Evolutionary conservation across 2,329 filamentous ascomycete species (phyloP).

Genomic region (Alternaria panax): DNA sequence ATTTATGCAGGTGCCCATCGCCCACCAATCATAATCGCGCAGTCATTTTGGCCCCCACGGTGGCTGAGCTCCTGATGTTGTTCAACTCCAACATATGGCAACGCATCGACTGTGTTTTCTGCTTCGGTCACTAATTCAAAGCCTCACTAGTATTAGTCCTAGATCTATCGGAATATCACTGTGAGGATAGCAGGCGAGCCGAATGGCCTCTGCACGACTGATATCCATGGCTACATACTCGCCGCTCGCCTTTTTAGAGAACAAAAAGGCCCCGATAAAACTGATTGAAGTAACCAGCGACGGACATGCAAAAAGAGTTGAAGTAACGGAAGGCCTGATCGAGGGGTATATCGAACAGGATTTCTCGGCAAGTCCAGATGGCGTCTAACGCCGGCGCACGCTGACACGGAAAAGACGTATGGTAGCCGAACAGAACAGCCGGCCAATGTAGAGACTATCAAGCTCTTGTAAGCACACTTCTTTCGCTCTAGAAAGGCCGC

Average conservation of each 20-base stretch:
- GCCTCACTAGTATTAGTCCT: no score
- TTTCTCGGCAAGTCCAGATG: not conserved
- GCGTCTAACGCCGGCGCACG: no score
- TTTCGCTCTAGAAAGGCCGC: not conserved
- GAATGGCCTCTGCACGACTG: no score
- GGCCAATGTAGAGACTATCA: not conserved
- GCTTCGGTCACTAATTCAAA: no score
- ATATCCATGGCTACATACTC: no score
- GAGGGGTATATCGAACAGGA: constrained; percentile 8
- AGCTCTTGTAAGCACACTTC: not conserved
- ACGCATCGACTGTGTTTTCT: no score
- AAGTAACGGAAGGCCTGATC: not conserved
- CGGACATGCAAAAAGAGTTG: not conserved
- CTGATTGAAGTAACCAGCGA: constrained; percentile 3
- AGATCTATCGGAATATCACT: no score
- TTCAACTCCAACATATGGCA: not conserved
- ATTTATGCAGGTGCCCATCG: not conserved
- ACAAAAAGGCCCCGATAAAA: not conserved
- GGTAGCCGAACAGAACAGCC: not conserved
- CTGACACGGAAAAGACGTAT: not conserved
- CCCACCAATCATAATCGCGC: not conserved
- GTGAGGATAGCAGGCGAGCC: no score
- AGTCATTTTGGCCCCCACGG: not conserved
- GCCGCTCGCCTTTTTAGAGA: not conserved
- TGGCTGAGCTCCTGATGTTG: not conserved